Percentiles rank a stretch among this genome's conserved stretches.
phyloP scores from a whole-genome alignment of 2,329 filamentous ascomycete species.

The Passalora sequoiae region DNA sequence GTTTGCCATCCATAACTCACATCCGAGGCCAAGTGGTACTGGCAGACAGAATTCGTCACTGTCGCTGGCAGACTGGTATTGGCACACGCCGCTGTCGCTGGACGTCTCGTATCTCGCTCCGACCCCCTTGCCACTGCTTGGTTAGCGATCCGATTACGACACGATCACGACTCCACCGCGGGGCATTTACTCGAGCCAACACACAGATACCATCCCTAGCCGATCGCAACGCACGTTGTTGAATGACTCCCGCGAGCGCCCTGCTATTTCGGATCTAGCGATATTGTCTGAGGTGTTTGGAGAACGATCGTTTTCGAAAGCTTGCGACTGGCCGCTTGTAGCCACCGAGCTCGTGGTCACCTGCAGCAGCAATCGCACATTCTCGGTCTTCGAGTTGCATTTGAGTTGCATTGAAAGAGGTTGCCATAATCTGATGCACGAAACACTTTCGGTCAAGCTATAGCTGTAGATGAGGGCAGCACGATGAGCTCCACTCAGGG shows the following conservation, averaged over 20 bases:
- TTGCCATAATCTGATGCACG: no score
- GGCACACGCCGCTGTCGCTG: no score
- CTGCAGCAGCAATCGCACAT: not conserved
- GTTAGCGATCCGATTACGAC: no score
- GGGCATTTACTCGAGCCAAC: not conserved
- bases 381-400: not conserved
- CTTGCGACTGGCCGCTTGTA: not conserved
- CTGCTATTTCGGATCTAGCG: not conserved
- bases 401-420: no score
- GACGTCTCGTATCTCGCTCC: no score
- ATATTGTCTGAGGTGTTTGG: not conserved
- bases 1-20: no score
- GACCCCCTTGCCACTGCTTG: no score
- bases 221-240: no score
- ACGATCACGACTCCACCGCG: not conserved
- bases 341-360: not conserved
- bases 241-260: not conserved
- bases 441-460: not conserved
- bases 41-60: no score
- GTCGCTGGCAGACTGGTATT: no score
- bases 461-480: not conserved
- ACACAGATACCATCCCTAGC: no score
- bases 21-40: no score
- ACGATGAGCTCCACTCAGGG: slow-evolving; percentile 6
- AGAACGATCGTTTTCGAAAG: not conserved